Evolutionary conservation across 108 stramenopile genomes (phyloP), one percentile per base, ranked within the genome.

Genomic region (Nitzschia sp.): DNA sequence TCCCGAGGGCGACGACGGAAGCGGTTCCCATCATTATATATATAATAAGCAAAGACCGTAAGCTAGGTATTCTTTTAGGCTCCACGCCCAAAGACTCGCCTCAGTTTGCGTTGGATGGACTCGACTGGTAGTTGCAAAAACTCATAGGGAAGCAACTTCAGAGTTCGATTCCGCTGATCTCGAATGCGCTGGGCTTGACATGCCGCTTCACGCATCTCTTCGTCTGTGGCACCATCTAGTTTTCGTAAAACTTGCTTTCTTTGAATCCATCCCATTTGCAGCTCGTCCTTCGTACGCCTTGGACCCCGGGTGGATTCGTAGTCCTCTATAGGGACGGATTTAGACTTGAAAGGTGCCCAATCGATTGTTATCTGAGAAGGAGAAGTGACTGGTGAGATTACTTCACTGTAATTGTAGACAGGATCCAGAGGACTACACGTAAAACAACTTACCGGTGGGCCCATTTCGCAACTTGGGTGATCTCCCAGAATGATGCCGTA

Each of bases 401-500:
- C 6, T 6, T 41, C 13, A 41, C 38, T 13, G 38, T 41, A 13
- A 13, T 41, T 41, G 38, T 41, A 41, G 9, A 9, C 38, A n/a
- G n/a, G n/a, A n/a, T n/a, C n/a, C 16, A 45, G 44, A 45, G 11
- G 44, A 45, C 13, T 15, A 45, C 16, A 11, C n/a, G 38, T 41
- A 13, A 41, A 2, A 1, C 1, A 0, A 69, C 68, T 69, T 69
- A 69, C 68, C 44, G 68, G 46, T 30, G 68, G 68, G n/a, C 68
- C 68, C 36, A 31, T 16, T 15, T 1, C 11, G 29, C 50, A 53
- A 28, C 58, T 57, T 13, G 68, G 68, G 27, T 69, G 68, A 33
- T 69, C 68, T 19, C 68, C 68, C 5, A 69, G 9, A 21, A 69
- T 69, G 21, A 69, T 33, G 29, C 32, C 32, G 33, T 58, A 69